phyloP scores from a whole-genome alignment of 192 early-diverging fungal species.

The Gonapodya prolifera region DNA sequence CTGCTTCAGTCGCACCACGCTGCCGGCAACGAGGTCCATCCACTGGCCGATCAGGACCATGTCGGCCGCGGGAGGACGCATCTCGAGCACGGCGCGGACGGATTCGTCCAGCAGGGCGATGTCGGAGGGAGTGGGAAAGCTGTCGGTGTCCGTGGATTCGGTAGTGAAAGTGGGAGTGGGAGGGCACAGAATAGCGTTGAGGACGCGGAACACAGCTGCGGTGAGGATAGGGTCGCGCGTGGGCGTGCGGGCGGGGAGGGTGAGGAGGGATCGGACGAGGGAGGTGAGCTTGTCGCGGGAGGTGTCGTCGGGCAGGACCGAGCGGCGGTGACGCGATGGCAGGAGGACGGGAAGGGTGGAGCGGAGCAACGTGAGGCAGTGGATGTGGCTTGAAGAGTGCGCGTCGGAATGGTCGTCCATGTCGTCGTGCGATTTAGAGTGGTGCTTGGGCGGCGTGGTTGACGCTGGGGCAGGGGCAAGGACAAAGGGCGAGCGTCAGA shows the following conservation, averaged over 20 bases:
- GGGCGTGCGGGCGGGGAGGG: neutral
- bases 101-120: neutral
- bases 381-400: neutral
- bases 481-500: conserved; percentile 23
- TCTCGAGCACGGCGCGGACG: neutral
- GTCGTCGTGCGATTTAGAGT: conserved; percentile 57
- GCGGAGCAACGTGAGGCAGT: neutral
- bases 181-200: neutral
- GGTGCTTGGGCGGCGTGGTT: conserved; percentile 37
- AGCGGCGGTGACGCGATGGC: neutral
- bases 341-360: neutral
- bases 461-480: conserved; percentile 14
- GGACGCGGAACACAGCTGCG: neutral
- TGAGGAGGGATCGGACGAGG: neutral
- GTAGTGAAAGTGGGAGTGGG: neutral
- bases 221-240: neutral
- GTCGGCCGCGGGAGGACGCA: neutral
- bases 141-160: neutral
- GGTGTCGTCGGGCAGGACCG: neutral
- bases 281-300: neutral
- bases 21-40: neutral
- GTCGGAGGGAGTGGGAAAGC: neutral
- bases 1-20: neutral
- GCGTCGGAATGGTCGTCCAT: conserved; percentile 35
- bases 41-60: neutral